Percentiles rank a stretch among this genome's conserved stretches.
These are phyloP conservation scores for Trichoderma guizhouense DNA, from an alignment of 2,329 filamentous ascomycete species.

Conservation along the genomic window DNA sequence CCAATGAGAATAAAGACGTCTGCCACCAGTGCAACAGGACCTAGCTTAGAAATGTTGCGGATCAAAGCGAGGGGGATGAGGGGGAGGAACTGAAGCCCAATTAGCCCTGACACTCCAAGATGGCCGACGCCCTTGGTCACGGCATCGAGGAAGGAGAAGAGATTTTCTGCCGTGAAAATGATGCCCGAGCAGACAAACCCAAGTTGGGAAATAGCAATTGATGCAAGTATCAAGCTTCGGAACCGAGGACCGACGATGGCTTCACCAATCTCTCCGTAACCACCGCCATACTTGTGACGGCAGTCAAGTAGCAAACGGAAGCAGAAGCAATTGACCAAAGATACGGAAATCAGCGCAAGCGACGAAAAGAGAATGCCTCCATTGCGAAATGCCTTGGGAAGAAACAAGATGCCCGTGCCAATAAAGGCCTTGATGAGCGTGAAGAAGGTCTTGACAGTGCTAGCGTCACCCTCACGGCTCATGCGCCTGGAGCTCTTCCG, in stretches of 20 bases:
- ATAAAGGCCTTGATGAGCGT: slow-evolving; percentile 76
- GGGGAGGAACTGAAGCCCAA: slow-evolving; percentile 61
- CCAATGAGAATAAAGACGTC: slow-evolving; percentile 71
- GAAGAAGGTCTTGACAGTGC: slow-evolving; percentile 71
- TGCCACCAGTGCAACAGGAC: slow-evolving; percentile 64
- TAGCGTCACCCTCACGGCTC: slow-evolving; percentile 56
- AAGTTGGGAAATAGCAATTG: slow-evolving; percentile 70
- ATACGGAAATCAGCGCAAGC: slow-evolving; percentile 62
- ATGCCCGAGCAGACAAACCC: slow-evolving; percentile 76
- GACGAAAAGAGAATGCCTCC: slow-evolving; percentile 74
- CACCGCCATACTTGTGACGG: slow-evolving; percentile 60
- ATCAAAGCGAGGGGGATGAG: slow-evolving; percentile 67
- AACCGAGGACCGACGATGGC: slow-evolving; percentile 62
- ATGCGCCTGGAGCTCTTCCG: slow-evolving; percentile 49
- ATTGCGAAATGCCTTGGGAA: slow-evolving; percentile 76
- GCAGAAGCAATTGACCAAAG: slow-evolving; percentile 64
- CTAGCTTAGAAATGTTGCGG: slow-evolving; percentile 72
- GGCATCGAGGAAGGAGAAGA: slow-evolving; percentile 64
- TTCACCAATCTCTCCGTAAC: slow-evolving; percentile 71
- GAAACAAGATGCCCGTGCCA: slow-evolving; percentile 77
- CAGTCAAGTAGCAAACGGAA: slow-evolving; percentile 71
- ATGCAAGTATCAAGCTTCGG: slow-evolving; percentile 63
- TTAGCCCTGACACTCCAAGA: slow-evolving; percentile 52
- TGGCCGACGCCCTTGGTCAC: slow-evolving; percentile 49
- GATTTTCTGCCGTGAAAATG: slow-evolving; percentile 74